Base-by-base conservation (phyloP, 2,329 filamentous ascomycete genomes). In the Fusarium tupiense region DNA sequence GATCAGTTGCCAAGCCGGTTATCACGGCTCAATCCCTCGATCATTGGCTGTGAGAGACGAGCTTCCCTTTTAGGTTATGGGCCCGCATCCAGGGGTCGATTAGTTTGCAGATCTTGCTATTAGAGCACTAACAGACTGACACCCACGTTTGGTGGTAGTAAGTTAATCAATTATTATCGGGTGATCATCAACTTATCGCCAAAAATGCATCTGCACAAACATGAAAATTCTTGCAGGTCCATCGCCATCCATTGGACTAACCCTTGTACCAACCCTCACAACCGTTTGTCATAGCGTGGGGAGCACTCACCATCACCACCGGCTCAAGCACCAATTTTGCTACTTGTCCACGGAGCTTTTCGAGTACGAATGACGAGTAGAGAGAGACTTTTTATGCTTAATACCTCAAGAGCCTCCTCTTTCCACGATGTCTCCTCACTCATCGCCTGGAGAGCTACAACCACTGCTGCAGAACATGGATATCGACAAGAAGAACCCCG, bases 1-100 rank as follows among this genome's bases (percentile, higher is more conserved):
- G 67, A 71, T 40, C 31, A 29, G 6, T 50, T 43, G 69, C 69
- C 61, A 71, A 71, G 69, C 56, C 69, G 61, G 69, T 20, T 67
- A 71, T 62, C 24, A 37, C 69, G 69, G 69, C 50, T 26, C 46
- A 19, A 16, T 44, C 35, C 22, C 10, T 54, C 31, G 1, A 22
- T 37, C 13, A 71, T 71, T 61, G 46, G 52, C 5, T 13, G 10
- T 9, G 10, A 44, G 24, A 20, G n/a, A 49, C 33, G 26, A 66
- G 62, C 63, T 66, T 56, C 63, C 63, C n/a, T 29, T 64, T 66
- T 38, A 37, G 35, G 35, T 31, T 22, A 24, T 37, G 49, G 61
- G 35, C 35, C 40, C 52, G 35, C 35, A 64, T 58, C 37, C 19
- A 22, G 41, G 31, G 26, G 11, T 29, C 16, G 10, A 8, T 35